Percentiles rank a stretch among this genome's conserved stretches.
Evolutionary conservation across 192 early-diverging fungal species (phyloP).

Genomic region (Coemansia sp.): DNA sequence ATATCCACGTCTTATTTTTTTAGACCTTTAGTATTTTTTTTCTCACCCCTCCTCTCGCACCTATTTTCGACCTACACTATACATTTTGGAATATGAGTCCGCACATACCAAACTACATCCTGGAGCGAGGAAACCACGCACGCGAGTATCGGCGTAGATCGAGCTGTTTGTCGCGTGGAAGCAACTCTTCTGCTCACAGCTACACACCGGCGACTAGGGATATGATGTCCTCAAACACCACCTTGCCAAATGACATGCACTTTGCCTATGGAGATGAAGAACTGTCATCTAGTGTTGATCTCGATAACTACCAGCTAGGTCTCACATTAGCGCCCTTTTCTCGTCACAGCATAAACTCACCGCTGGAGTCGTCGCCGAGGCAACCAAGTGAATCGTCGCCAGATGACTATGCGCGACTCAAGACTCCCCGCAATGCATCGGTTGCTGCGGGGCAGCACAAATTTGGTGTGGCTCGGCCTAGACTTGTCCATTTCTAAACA

Average conservation of each 20-base stretch:
- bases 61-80: neutral
- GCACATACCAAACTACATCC: slow-evolving; percentile 39
- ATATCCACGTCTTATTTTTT: neutral
- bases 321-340: neutral
- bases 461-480: slow-evolving; percentile 34
- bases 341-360: slow-evolving; percentile 6
- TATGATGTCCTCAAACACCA: slow-evolving; percentile 1
- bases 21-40: neutral
- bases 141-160: slow-evolving; percentile 51
- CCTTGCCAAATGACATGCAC: neutral
- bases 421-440: slow-evolving; percentile 5
- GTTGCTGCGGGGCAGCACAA: slow-evolving; percentile 13
- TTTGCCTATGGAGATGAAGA: slow-evolving; percentile 2
- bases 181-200: slow-evolving; percentile 28
- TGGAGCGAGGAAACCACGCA: slow-evolving; percentile 45
- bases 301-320: slow-evolving; percentile 9
- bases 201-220: neutral
- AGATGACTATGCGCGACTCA: slow-evolving; percentile 1
- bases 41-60: neutral
- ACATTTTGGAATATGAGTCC: neutral
- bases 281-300: neutral
- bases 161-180: slow-evolving; percentile 44
- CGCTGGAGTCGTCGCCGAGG: neutral
- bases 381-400: neutral
- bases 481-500: slow-evolving; percentile 15